Evolutionary conservation across 2,329 filamentous ascomycete genomes (phyloP), one percentile per base, ranked within the genome.

Genomic region (Sclerotinia nivalis): DNA sequence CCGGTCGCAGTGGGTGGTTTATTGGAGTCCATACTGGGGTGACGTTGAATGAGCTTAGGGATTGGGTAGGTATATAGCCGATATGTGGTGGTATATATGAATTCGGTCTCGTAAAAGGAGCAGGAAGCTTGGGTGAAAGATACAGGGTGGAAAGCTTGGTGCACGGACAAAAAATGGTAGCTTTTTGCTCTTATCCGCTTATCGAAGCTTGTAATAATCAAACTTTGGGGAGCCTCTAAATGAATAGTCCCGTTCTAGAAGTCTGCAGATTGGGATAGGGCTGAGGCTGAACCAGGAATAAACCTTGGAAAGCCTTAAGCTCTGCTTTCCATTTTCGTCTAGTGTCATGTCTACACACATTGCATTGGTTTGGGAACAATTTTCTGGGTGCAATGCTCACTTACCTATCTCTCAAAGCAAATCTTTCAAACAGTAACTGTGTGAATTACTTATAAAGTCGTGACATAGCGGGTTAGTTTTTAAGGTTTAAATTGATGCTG

Each of bases 121-220:
- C 61, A 43, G 47, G 60, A 59, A 67, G 34, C n/a, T 66, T 47
- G 49, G 37, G 20, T 20, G 43, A 43, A 31, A 54, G 28, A 49
- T 37, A 60, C 20, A 28, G 18, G 25, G 31, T 55, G 10, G 58
- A 64, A 50, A 52, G 25, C 37, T 56, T 50, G 34, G 34, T 50
- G 61, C 61, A 64, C 61, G 61, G 61, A 52, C 31, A 25, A 18
- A 40, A 43, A 28, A 52, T 18, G 45, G 13, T 28, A 62, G 45
- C 60, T 50, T 43, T 50, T 50, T 60, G 55, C 37, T 61, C 66
- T 68, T 69, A 69, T 69, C 58, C 49, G 49, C 67, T 55, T 62
- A 68, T 68, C 66, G 47, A 54, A 65, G 34, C 31, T 40, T 43
- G 22, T 18, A 25, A 40, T 61, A 43, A 61, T 61, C 37, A 15